Conservation (phyloP, 257 asterid species). For the Fraxinus quadrangulata region DNA sequence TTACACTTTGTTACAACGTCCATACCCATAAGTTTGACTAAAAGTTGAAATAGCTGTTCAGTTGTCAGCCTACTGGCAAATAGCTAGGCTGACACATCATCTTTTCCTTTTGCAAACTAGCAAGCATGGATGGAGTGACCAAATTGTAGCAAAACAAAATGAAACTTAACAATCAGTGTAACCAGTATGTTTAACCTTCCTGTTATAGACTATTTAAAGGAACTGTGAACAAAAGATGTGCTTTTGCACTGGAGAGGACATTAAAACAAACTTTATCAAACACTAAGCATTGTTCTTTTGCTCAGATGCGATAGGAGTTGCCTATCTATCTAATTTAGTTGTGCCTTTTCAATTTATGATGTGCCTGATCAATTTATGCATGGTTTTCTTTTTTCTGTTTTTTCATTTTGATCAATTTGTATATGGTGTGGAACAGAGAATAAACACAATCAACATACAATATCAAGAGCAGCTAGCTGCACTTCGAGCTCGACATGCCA, state of each 20-base stretch:
- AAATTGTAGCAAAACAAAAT: background rate
- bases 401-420: background rate
- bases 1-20: background rate
- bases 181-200: background rate
- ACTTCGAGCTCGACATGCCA: slow-evolving; percentile 44
- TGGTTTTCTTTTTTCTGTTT: background rate
- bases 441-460: slow-evolving; percentile 44
- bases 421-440: slow-evolving; percentile 30
- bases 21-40: background rate
- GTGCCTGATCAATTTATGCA: background rate
- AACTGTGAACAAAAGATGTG: background rate
- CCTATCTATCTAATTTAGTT: background rate
- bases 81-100: background rate
- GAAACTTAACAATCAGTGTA: background rate
- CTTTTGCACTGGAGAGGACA: background rate
- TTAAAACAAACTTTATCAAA: background rate
- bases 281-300: background rate
- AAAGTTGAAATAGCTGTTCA: background rate
- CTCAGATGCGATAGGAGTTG: background rate
- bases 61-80: background rate
- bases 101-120: background rate
- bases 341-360: background rate
- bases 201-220: background rate
- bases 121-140: background rate
- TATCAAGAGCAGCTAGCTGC: slow-evolving; percentile 49